phyloP scores from a whole-genome alignment of 2,329 filamentous ascomycete species.

The Colletotrichum sp. region DNA sequence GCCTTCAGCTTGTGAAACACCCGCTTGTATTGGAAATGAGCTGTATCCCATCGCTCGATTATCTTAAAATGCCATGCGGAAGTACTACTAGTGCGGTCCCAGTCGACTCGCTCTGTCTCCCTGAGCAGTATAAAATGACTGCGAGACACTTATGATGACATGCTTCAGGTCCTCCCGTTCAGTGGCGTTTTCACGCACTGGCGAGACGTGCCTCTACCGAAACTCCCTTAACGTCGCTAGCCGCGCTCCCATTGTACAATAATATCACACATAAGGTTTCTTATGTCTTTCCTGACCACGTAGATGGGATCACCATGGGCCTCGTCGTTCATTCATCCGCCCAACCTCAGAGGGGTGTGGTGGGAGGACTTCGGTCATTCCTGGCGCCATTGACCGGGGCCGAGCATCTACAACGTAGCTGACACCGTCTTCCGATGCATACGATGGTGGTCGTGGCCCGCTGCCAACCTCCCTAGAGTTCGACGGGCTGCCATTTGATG shows the following conservation, averaged over 20 bases:
- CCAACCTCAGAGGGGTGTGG: slow-evolving; percentile 55
- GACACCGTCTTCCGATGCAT: slow-evolving; percentile 77
- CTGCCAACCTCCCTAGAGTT: slow-evolving; percentile 23
- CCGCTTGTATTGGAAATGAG: background rate
- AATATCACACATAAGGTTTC: background rate
- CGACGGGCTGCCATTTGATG: slow-evolving; percentile 12
- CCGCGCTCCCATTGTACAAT: background rate
- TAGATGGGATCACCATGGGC: background rate
- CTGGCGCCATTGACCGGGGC: slow-evolving; percentile 61
- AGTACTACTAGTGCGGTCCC: background rate
- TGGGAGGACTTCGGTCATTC: slow-evolving; percentile 32
- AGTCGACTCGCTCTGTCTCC: background rate
- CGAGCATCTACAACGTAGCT: slow-evolving; percentile 73
- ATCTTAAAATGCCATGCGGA: background rate
- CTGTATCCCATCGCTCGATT: background rate
- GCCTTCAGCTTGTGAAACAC: background rate
- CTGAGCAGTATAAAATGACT: background rate
- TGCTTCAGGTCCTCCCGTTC: background rate
- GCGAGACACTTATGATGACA: background rate
- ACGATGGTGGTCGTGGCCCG: slow-evolving; percentile 70
- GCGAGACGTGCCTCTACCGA: background rate
- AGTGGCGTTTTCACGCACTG: background rate
- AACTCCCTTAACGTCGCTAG: background rate
- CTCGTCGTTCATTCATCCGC: background rate
- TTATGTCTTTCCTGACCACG: background rate